Percentiles rank a stretch among this genome's conserved stretches.
Evolutionary conservation across 2,329 filamentous ascomycete species (phyloP).

Genomic region (Ceratocystiopsis sp.): DNA sequence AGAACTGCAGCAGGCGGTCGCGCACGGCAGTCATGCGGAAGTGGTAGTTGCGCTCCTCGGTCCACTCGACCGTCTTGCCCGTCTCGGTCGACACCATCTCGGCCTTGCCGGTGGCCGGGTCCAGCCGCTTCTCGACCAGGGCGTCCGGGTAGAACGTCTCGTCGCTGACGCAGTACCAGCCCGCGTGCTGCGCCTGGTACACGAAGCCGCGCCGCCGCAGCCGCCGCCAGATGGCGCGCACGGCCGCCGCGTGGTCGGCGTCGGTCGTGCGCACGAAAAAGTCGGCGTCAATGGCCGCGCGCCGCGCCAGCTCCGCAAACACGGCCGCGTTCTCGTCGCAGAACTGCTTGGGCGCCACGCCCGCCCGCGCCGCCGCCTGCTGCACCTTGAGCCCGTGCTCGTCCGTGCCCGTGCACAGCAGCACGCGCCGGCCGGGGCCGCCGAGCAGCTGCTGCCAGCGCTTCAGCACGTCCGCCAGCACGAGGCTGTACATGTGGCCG

Average conservation of each 20-base stretch:
- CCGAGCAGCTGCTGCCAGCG: slow-evolving; percentile 64
- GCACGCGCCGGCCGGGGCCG: slow-evolving; percentile 27
- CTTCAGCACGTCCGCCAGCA: slow-evolving; percentile 81
- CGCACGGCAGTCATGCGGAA: slow-evolving; percentile 76
- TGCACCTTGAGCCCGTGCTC: slow-evolving; percentile 98
- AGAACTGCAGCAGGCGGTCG: slow-evolving; percentile 65
- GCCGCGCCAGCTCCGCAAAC: slow-evolving; percentile 58
- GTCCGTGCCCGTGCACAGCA: slow-evolving; percentile 82
- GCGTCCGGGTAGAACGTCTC: slow-evolving; percentile 86
- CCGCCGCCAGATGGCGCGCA: slow-evolving; percentile 77
- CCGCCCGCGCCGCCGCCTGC: slow-evolving; percentile 57
- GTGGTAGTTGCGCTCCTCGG: slow-evolving; percentile 84
- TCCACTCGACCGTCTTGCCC: slow-evolving; percentile 87
- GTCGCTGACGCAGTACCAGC: slow-evolving; percentile 94
- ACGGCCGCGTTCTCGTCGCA: slow-evolving; percentile 71
- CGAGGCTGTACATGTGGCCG: slow-evolving; percentile 85
- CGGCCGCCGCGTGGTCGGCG: slow-evolving; percentile 60
- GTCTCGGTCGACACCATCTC: slow-evolving; percentile 75
- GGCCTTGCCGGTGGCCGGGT: slow-evolving; percentile 66
- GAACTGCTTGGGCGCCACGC: slow-evolving; percentile 61
- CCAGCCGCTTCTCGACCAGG: slow-evolving; percentile 54
- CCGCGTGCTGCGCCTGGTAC: slow-evolving; percentile 72
- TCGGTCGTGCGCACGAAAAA: slow-evolving; percentile 91
- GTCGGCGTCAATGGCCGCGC: slow-evolving; percentile 57
- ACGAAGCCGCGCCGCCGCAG: slow-evolving; percentile 61